Conservation (phyloP, 257 asterid genomes). For the Nicotiana otophora region DNA sequence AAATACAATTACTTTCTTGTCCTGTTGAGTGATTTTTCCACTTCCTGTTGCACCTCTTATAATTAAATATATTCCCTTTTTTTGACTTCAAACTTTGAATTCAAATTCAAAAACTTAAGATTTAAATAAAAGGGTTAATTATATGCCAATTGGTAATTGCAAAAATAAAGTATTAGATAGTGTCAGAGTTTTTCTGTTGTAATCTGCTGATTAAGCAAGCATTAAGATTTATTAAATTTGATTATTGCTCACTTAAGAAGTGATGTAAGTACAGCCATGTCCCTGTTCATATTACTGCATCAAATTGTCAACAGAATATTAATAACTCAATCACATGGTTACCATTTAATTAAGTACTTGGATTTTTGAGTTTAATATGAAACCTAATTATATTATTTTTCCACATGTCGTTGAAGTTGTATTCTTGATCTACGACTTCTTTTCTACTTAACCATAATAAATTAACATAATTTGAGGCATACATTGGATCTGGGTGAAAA, state of each 20-base stretch:
- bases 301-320: not conserved
- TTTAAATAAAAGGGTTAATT: constrained; percentile 3
- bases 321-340: not conserved
- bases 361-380: not conserved
- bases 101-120: constrained; percentile 1
- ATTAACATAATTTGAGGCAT: not conserved
- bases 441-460: not conserved
- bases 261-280: constrained; percentile 30
- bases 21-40: constrained; percentile 17
- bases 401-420: not conserved
- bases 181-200: constrained; percentile 14
- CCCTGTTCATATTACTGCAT: constrained; percentile 15
- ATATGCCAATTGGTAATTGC: not conserved
- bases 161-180: not conserved
- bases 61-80: not conserved
- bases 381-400: not conserved
- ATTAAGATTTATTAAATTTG: constrained; percentile 3
- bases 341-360: not conserved
- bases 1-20: not conserved
- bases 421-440: not conserved
- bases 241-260: constrained; percentile 15
- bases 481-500: not conserved
- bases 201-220: constrained; percentile 23
- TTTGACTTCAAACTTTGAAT: constrained; percentile 25
- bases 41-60: constrained; percentile 15